These are phyloP conservation scores for Penicillium sp. DNA, from an alignment of 2,329 filamentous ascomycete genomes.

Conservation along the genomic window DNA sequence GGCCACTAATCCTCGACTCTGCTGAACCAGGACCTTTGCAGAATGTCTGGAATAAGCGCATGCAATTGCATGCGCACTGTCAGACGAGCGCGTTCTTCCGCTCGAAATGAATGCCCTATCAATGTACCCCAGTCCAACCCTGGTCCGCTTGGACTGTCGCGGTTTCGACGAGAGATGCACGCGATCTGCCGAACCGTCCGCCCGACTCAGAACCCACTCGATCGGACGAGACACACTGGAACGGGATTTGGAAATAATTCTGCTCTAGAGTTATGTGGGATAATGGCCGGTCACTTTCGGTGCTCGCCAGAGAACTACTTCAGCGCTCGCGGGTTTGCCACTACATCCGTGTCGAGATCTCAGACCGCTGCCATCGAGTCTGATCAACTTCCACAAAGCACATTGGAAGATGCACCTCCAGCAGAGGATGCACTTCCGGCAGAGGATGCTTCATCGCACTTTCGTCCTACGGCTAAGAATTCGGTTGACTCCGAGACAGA, in stretches of 20 bases:
- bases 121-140: not conserved
- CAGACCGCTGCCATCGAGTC: not conserved
- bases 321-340: not conserved
- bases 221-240: not conserved
- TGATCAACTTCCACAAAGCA: not conserved
- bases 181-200: not conserved
- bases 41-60: constrained; percentile 12
- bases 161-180: constrained; percentile 1
- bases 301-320: not conserved
- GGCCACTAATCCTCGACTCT: not conserved
- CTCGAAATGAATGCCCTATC: not conserved
- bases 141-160: not conserved
- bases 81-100: not conserved
- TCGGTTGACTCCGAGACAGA: not conserved
- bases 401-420: not conserved
- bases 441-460: too few relatives aligned
- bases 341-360: not conserved
- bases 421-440: not conserved
- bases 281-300: not conserved
- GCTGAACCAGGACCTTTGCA: not conserved
- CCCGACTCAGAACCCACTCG: not conserved
- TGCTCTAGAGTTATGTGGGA: not conserved
- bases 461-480: not conserved
- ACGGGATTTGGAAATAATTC: not conserved
- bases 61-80: constrained; percentile 5